Evolutionary conservation across 2,329 filamentous ascomycete genomes (phyloP).

Genomic region (Gyromitra esculenta): DNA sequence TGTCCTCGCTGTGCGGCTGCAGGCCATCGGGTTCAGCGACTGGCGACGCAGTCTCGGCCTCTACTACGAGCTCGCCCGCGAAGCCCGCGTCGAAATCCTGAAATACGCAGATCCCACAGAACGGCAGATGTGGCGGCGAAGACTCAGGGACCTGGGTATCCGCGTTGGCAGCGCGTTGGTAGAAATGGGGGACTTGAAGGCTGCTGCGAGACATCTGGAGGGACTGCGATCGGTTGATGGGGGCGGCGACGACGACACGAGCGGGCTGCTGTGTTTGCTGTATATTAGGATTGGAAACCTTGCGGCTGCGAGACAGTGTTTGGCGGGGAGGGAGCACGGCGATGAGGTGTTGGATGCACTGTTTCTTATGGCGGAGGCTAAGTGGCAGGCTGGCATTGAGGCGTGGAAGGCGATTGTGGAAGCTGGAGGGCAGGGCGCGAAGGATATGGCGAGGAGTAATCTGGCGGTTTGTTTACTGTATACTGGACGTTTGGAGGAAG

Average conservation of each 20-base stretch:
- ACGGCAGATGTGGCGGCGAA: slow-evolving; percentile 72
- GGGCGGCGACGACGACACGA: slow-evolving; percentile 51
- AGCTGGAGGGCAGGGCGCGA: slow-evolving; percentile 61
- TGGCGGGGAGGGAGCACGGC: slow-evolving; percentile 61
- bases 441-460: slow-evolving; percentile 82
- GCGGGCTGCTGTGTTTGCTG: slow-evolving; percentile 67
- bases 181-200: slow-evolving; percentile 87
- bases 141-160: slow-evolving; percentile 79
- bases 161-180: slow-evolving; percentile 73
- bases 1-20: slow-evolving; percentile 81
- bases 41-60: slow-evolving; percentile 84
- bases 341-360: slow-evolving; percentile 72
- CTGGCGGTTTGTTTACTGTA: slow-evolving; percentile 86
- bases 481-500: slow-evolving; percentile 77
- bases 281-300: slow-evolving; percentile 83
- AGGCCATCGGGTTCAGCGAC: slow-evolving; percentile 87
- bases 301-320: slow-evolving; percentile 70
- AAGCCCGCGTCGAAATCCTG: slow-evolving; percentile 73
- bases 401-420: slow-evolving; percentile 69
- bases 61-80: slow-evolving; percentile 85
- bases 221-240: slow-evolving; percentile 63
- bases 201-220: slow-evolving; percentile 77
- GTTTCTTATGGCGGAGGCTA: slow-evolving; percentile 79
- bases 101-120: slow-evolving; percentile 63
- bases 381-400: slow-evolving; percentile 71